Evolutionary conservation across 106 monocot genomes (phyloP), one percentile per base, ranked within the genome.

Genomic region (Agapanthus africanus): DNA sequence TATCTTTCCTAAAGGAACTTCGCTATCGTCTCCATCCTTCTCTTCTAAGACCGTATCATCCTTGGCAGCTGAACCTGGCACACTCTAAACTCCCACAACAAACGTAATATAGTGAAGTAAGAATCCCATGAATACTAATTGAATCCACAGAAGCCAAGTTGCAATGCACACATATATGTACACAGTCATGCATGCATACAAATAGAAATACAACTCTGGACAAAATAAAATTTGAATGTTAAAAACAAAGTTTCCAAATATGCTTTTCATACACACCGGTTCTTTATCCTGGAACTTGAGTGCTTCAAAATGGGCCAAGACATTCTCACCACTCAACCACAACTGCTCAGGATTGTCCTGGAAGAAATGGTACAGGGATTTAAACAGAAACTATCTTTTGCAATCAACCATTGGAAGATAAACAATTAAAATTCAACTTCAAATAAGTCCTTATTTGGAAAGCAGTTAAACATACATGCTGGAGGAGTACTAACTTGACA

Each of bases 1-100:
- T 50, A 97, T 80, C 62, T 89, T 82, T 19, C 87, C 87, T 18
- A 97, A 74, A 26, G 97, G 80, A n/a, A 97, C 36, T 42, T 97
- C 97, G 74, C 69, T 85, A 56, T 67, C 91, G 74, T 89, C 80
- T 42, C 16, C 47, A 70, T 90, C 92, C 61, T 68, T 82, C 59
- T 77, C 84, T 28, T 73, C 73, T 51, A 77, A 40, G n/a, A 71
- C 19, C 59, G 74, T 73, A 15, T 77, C 78, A 77, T 86, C 79
- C 37, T 88, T 79, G n/a, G n/a, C n/a, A n/a, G 37, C 50, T 50
- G 33, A 39, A 40, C 30, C 66, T 49, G 80, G 59, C 42, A 75
- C 68, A 25, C 63, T 65, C 83, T 86, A 82, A 70, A 63, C 40
- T 37, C 21, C 19, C 31, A 61, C 18, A 27, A 25, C n/a, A n/a